Evolutionary conservation across 305 asterid species (phyloP).

Genomic region (Andrographis paniculata): DNA sequence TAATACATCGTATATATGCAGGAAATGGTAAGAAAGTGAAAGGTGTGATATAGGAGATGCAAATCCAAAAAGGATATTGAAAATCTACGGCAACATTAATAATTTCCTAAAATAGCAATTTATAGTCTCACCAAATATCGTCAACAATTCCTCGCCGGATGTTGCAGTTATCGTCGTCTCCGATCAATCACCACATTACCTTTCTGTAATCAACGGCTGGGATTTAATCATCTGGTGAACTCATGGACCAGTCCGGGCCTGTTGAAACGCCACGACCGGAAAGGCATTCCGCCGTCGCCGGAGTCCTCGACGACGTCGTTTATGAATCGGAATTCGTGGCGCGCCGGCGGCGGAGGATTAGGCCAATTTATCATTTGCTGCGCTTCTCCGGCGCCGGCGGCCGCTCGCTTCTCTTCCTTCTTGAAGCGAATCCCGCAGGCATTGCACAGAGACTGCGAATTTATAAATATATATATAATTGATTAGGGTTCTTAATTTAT

Average conservation of each 20-base stretch:
- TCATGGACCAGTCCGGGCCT: conserved; percentile 26
- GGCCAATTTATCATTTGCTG: conserved; percentile 53
- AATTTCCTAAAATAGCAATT: too few relatives aligned
- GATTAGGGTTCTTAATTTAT: not conserved
- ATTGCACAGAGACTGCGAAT: conserved; percentile 81
- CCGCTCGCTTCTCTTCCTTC: conserved; percentile 95
- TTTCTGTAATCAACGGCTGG: not conserved
- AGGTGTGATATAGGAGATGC: too few relatives aligned
- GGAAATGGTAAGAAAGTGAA: too few relatives aligned
- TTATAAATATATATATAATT: not conserved
- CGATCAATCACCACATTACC: too few relatives aligned
- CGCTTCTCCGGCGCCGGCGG: conserved; percentile 40
- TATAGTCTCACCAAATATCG: too few relatives aligned
- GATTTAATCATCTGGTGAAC: conserved; percentile 35
- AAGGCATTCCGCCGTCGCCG: conserved; percentile 32
- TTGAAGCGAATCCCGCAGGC: conserved; percentile 96
- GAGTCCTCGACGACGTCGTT: conserved; percentile 39
- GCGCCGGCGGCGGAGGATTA: conserved; percentile 37
- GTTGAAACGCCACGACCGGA: conserved; percentile 37
- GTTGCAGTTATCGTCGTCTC: too few relatives aligned
- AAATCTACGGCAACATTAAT: too few relatives aligned
- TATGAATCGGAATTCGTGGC: conserved; percentile 54
- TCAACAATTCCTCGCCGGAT: too few relatives aligned
- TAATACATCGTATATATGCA: too few relatives aligned
- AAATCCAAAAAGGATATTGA: too few relatives aligned